These are phyloP conservation scores for Schizonepeta tenuifolia DNA, from an alignment of 257 asterid genomes.

Conservation along the genomic window DNA sequence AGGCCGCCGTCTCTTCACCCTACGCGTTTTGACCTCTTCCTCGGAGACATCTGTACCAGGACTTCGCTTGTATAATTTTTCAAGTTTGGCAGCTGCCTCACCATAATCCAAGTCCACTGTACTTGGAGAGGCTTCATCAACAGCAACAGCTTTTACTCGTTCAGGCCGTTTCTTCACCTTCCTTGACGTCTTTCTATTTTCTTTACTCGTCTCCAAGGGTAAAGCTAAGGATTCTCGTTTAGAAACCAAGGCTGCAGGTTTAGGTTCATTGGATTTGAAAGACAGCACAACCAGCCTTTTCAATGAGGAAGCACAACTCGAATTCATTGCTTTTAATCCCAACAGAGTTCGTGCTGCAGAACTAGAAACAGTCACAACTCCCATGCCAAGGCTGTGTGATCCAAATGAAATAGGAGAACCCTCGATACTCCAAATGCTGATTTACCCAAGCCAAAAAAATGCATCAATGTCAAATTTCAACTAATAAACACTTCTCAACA, in stretches of 20 bases:
- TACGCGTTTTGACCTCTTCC: slow-evolving; percentile 43
- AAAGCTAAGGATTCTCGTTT: slow-evolving; percentile 61
- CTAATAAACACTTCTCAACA: not conserved
- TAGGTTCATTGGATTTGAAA: slow-evolving; percentile 59
- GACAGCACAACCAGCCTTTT: slow-evolving; percentile 61
- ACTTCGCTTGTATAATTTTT: slow-evolving; percentile 60
- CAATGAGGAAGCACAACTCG: slow-evolving; percentile 44
- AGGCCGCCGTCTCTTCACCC: slow-evolving; percentile 46
- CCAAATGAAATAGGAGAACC: slow-evolving; percentile 5
- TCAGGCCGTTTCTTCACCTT: slow-evolving; percentile 48
- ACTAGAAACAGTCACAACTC: slow-evolving; percentile 56
- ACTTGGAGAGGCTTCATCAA: slow-evolving; percentile 55
- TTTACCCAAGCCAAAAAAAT: not conserved
- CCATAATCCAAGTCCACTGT: slow-evolving; percentile 68
- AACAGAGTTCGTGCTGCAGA: slow-evolving; percentile 51
- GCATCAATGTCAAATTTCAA: not conserved
- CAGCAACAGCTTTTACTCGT: slow-evolving; percentile 48
- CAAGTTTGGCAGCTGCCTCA: slow-evolving; percentile 84
- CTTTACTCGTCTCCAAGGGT: slow-evolving; percentile 55
- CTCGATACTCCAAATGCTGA: slow-evolving; percentile 26
- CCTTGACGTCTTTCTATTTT: slow-evolving; percentile 49
- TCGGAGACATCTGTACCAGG: slow-evolving; percentile 48
- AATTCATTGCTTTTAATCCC: slow-evolving; percentile 46
- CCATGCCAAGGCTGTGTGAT: slow-evolving; percentile 48
- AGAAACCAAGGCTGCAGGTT: slow-evolving; percentile 51